These are phyloP conservation scores for Alternaria arborescens DNA, from an alignment of 2,329 filamentous ascomycete genomes.

Conservation along the genomic window DNA sequence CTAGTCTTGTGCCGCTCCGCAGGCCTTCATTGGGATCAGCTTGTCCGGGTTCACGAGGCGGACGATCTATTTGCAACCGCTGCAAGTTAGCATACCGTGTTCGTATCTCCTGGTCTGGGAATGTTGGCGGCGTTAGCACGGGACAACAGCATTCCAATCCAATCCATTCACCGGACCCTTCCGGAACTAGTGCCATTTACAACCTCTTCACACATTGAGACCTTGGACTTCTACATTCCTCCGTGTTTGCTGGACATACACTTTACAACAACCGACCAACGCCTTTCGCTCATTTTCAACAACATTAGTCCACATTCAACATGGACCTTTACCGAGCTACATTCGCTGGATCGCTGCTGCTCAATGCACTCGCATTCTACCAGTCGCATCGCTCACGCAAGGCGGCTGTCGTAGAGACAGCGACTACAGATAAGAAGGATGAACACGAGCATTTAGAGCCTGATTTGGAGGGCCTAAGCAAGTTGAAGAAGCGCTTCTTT, in stretches of 20 bases:
- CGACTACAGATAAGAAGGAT: slow-evolving; percentile 31
- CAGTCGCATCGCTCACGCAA: slow-evolving; percentile 37
- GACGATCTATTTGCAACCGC: slow-evolving; percentile 6
- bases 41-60: slow-evolving; percentile 1
- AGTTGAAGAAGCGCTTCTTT: slow-evolving; percentile 55
- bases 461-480: slow-evolving; percentile 40
- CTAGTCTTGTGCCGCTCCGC: slow-evolving; percentile 1
- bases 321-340: slow-evolving; percentile 46
- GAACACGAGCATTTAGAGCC: slow-evolving; percentile 34
- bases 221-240: slow-evolving; percentile 1
- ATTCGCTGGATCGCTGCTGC: slow-evolving; percentile 37
- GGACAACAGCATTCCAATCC: background rate
- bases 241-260: slow-evolving; percentile 17
- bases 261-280: background rate
- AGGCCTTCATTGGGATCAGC: slow-evolving; percentile 11
- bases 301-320: slow-evolving; percentile 16
- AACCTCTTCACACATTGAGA: background rate
- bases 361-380: slow-evolving; percentile 39
- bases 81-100: background rate
- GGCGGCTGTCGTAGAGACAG: slow-evolving; percentile 11
- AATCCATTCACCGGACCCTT: slow-evolving; percentile 1
- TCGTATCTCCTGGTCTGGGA: background rate
- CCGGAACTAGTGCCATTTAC: slow-evolving; percentile 1
- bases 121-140: background rate
- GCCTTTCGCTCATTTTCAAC: slow-evolving; percentile 6